Evolutionary conservation across 345 rosid genomes (phyloP).

Genomic region (Pugionium cornutum): DNA sequence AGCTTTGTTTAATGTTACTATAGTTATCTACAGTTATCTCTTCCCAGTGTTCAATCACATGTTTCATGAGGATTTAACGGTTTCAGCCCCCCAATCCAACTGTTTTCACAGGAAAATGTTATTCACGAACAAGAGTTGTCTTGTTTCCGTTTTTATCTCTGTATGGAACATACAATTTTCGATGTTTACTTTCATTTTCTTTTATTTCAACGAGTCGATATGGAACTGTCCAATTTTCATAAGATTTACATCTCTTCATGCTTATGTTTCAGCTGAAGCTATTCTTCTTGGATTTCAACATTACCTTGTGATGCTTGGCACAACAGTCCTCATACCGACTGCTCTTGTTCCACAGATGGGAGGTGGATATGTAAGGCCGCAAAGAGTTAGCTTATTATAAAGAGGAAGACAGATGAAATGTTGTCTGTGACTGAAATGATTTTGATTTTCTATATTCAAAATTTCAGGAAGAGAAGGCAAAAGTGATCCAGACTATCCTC

Average conservation of each 20-base stretch:
- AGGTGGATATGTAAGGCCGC: conserved; percentile 86
- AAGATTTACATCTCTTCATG: not conserved
- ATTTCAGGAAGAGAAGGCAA: conserved; percentile 82
- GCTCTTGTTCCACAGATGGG: conserved; percentile 99
- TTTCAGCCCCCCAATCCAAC: no score
- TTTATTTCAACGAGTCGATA: no score
- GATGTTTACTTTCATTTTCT: not conserved
- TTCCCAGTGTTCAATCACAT: no score
- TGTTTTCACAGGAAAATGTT: no score
- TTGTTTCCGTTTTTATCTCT: no score
- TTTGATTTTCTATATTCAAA: not conserved
- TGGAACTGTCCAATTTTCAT: not conserved
- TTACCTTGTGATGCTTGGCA: conserved; percentile 95
- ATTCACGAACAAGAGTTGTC: no score
- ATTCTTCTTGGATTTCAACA: conserved; percentile 95
- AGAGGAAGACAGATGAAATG: not conserved
- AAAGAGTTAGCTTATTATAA: not conserved
- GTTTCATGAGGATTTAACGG: no score
- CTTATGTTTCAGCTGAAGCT: conserved; percentile 77
- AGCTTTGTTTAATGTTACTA: no score
- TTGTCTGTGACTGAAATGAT: not conserved
- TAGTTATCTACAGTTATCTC: no score
- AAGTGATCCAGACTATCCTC: conserved; percentile 88
- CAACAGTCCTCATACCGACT: conserved; percentile 83
- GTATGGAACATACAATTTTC: no score